Base-by-base conservation (phyloP, 805 yeast species). In the Saturnispora diversa region DNA sequence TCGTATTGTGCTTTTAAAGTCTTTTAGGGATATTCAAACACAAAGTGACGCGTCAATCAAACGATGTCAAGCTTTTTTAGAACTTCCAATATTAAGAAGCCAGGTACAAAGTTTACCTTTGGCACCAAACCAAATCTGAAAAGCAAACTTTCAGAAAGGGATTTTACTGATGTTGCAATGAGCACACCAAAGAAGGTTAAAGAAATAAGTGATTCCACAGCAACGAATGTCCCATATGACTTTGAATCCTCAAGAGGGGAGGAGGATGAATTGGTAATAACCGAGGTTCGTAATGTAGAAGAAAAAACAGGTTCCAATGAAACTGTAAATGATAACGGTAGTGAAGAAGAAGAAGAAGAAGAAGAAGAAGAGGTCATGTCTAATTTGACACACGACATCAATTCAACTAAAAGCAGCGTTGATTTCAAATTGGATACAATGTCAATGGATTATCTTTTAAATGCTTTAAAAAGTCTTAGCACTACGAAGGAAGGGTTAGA, bases 361-460 rank as follows among this genome's bases (percentile, higher is more conserved):
- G 46, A 42, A 17, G 23, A 27, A n/a, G 31, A 27, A 6, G 5
- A 8, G 20, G 10, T 35, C 4, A 26, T 35, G 37, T 35, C 37
- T 9, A 24, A 26, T 13, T n/a, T 35, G n/a, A 10, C 20, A n/a
- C 26, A 31, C 5, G 31, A 37, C 6, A n/a, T n/a, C 8, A 37
- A 30, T 17, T 13, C 17, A 16, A 31, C 29, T 8, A 20, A 22
- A 11, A 13, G 10, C 27, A 27, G 25, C 28, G 25, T 22, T 9
- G 15, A 11, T 24, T 13, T 31, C n/a, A 29, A 35, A 13, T 16
- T 29, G 2, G 49, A 46, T 25, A 42, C 36, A 7, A 37, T 41
- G 2, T 49, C 55, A 1, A 42, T 54, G 36, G 50, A 52, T 13
- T 48, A 53, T 31, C 34, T 54, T 16, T 31, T 54, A 4, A 44